These are phyloP conservation scores for Coemansia sp. DNA, from an alignment of 192 early-diverging fungal species.

Conservation along the genomic window DNA sequence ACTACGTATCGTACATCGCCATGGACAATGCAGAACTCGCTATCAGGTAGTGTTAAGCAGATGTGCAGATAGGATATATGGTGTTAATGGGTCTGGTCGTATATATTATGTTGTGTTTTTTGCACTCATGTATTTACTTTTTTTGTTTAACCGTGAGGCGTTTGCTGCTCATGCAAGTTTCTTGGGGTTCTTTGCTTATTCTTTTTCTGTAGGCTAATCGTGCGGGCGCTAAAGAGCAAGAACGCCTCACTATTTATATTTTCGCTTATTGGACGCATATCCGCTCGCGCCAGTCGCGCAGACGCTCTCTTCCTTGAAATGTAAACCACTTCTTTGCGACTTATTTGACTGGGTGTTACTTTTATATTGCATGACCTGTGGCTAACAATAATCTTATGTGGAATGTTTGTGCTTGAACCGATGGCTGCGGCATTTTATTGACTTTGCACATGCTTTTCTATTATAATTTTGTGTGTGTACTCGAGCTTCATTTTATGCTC, in stretches of 20 bases:
- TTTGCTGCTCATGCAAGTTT: background rate
- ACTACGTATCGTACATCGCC: constrained; percentile 10
- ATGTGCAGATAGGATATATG: background rate
- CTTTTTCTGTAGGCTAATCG: constrained; percentile 22
- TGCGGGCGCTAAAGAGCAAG: background rate
- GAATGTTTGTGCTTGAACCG: background rate
- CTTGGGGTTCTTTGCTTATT: background rate
- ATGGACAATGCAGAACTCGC: constrained; percentile 27
- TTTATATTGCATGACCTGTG: background rate
- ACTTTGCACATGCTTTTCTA: background rate
- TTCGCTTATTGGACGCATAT: constrained; percentile 1
- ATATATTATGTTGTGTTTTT: background rate
- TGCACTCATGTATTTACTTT: background rate
- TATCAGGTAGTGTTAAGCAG: constrained; percentile 37
- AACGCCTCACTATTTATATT: background rate
- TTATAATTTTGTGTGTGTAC: constrained; percentile 4
- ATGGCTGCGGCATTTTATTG: constrained; percentile 1
- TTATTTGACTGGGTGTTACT: background rate
- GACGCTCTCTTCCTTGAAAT: constrained; percentile 30
- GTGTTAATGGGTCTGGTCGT: background rate
- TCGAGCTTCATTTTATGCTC: background rate
- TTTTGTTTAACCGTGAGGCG: background rate
- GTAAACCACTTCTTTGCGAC: constrained; percentile 13
- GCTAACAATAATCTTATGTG: too few relatives aligned
- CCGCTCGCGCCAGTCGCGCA: constrained; percentile 6